Evolutionary conservation across 2,329 filamentous ascomycete species (phyloP).

Genomic region (Aureobasidium melanogenum): DNA sequence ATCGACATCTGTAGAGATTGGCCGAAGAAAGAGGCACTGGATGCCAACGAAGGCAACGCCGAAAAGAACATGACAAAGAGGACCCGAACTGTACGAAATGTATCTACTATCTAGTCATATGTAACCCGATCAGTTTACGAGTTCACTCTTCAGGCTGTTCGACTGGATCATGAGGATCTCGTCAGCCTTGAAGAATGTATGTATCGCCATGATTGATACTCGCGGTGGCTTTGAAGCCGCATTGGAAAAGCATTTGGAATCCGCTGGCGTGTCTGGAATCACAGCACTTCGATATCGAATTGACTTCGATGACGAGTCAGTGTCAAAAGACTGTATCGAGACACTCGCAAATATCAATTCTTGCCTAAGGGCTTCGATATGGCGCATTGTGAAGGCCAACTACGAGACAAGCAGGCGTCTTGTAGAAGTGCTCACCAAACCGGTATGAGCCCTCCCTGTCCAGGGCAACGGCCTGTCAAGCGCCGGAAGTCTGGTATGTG

Average conservation of each 20-base stretch:
- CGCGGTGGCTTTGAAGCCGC: not conserved
- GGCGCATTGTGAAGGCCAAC: not conserved
- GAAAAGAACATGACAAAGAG: not conserved
- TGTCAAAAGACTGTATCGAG: not conserved
- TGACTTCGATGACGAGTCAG: not conserved
- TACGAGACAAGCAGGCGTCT: not conserved
- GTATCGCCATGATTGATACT: not conserved
- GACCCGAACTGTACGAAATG: not conserved
- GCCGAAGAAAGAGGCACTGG: conserved; percentile 56
- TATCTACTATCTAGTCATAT: not conserved
- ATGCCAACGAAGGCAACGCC: not conserved
- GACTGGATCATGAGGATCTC: not conserved
- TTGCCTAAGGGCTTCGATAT: not conserved
- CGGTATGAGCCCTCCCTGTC: not conserved
- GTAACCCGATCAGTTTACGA: not conserved
- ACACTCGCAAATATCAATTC: not conserved
- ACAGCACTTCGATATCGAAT: not conserved
- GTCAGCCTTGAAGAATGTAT: not conserved
- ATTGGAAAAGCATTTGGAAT: not conserved
- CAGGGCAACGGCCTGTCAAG: not conserved
- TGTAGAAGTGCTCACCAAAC: not conserved
- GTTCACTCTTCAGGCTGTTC: not conserved
- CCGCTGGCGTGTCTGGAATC: not conserved
- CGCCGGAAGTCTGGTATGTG: not conserved
- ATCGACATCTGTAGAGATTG: conserved; percentile 89